Evolutionary conservation across 2,329 filamentous ascomycete species (phyloP).

Genomic region (Clarireedia hainanense): DNA sequence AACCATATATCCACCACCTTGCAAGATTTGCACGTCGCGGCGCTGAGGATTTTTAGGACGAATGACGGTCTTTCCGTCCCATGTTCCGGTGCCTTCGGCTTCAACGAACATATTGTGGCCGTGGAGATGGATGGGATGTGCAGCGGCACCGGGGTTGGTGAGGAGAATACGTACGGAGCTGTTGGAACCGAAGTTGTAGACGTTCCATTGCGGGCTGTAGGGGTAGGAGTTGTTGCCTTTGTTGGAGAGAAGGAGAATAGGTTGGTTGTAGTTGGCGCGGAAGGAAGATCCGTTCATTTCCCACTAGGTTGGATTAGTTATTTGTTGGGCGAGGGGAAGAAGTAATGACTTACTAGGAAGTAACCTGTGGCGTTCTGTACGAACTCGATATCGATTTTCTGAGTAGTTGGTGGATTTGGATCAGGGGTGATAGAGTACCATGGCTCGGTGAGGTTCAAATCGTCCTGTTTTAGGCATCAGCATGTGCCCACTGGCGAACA

Average conservation of each 20-base stretch:
- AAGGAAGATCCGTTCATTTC: conserved; percentile 43
- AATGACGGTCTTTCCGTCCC: conserved; percentile 21
- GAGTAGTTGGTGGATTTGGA: conserved; percentile 13
- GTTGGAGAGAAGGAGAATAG: conserved; percentile 47
- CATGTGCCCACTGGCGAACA: not conserved
- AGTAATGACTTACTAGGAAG: conserved; percentile 18
- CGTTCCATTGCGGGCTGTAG: conserved; percentile 40
- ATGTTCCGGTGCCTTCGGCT: conserved; percentile 35
- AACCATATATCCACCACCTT: conserved; percentile 30
- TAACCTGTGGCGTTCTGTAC: conserved; percentile 42
- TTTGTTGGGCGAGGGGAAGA: not conserved
- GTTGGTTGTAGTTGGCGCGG: conserved; percentile 43
- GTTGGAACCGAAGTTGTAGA: conserved; percentile 46
- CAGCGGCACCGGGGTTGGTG: conserved; percentile 40
- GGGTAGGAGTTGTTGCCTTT: conserved; percentile 45
- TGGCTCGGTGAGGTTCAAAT: conserved; percentile 8
- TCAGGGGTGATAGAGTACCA: conserved; percentile 18
- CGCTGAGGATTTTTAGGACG: conserved; percentile 42
- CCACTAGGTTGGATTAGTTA: conserved; percentile 32
- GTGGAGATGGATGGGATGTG: conserved; percentile 62
- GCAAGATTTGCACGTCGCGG: conserved; percentile 40
- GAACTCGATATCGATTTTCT: conserved; percentile 31
- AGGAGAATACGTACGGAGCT: conserved; percentile 46
- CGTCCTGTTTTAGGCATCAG: not conserved
- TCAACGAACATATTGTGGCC: conserved; percentile 64